Base-by-base conservation (phyloP, 2,329 filamentous ascomycete species). In the Ophiostoma perfectum region DNA sequence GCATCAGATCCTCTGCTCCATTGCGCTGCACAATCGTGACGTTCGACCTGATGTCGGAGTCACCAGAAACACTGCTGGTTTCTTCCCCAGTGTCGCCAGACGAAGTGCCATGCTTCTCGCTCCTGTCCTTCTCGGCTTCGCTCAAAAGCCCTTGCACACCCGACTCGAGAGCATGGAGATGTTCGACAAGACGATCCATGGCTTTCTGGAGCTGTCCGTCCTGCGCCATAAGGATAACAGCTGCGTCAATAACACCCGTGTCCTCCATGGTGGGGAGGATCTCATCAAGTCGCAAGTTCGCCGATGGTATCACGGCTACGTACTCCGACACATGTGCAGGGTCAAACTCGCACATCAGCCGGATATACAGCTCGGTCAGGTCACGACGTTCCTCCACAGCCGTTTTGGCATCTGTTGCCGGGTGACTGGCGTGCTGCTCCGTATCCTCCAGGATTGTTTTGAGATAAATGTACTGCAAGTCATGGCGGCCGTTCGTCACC, bases 231-330 rank as follows among this genome's bases (percentile, higher is more conserved):
- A 99, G 82, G 1, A 97, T 87, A 6, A 99, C 91, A 0, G 93
- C 94, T 4, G 93, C 96, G 79, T 99, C 95, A 63, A 99, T 87
- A 5, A 95, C 91, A 0, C 93, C 93, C 58, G 89, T 93, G 71
- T 90, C 86, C 77, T 99, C 96, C 83, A 99, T 92, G 0, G 89
- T 88, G 4, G 93, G 93, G 7, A 99, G 82, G 0, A 99, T 83
- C 66, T 88, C 85, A 12, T 95, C 91, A 0, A 99, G 83, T 38
- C 88, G 85, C 41, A 99, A 80, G 75, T 97, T 89, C 11, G 90
- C 88, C 3, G 89, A 88, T 73, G 92, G 90, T 1, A 86, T 88
- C 1, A 86, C 76, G 49, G 90, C 88, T 41, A 98, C 86, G 76
- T 95, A 99, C 68, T 93, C 89, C 2, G 91, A 91, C 1, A 99